Base-by-base conservation (phyloP, 805 yeast species). In the Ogataea philodendri region DNA sequence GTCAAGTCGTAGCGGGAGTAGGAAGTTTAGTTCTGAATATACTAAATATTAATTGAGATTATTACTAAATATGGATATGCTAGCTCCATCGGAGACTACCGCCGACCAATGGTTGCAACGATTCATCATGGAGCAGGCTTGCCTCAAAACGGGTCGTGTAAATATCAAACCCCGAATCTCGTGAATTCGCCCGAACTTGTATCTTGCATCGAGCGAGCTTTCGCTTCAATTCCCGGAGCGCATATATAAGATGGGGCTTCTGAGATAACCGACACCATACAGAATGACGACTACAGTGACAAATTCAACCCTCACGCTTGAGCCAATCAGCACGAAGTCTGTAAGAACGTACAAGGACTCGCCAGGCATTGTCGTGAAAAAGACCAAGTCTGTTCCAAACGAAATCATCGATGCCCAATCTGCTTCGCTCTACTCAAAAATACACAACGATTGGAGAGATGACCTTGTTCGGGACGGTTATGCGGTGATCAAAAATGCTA, bases 381-480 rank as follows among this genome's bases (percentile, higher is more conserved):
- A 14, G 10, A 25, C 16, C 8, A 4, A 4, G n/a, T 4, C 17
- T 11, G 9, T 25, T 9, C 28, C 28, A 3, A 13, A 11, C 10
- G 28, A 25, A 15, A 15, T 25, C 16, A 25, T 25, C 16, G 28
- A 25, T 8, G 18, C 28, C 3, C 18, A 15, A 13, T 14, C 28
- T n/a, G 28, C 28, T 5, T 5, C 11, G 9, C 9, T 25, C 9
- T 25, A 3, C 17, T 6, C 6, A 9, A 13, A 14, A 5, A 14
- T 3, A 2, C 28, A 48, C 21, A 40, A 36, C n/a, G 63, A 60
- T 32, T 60, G 59, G 59, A 49, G 63, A 46, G 54, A 57, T 9
- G 55, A 54, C n/a, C 37, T 61, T 7, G 9, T 51, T 7, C 32
- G 41, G 14, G 48, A 60, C 28, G 66, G 65, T 1, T 61, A 41